phyloP scores from a whole-genome alignment of 2,329 filamentous ascomycete genomes.

The Aspergillus carbonarius region DNA sequence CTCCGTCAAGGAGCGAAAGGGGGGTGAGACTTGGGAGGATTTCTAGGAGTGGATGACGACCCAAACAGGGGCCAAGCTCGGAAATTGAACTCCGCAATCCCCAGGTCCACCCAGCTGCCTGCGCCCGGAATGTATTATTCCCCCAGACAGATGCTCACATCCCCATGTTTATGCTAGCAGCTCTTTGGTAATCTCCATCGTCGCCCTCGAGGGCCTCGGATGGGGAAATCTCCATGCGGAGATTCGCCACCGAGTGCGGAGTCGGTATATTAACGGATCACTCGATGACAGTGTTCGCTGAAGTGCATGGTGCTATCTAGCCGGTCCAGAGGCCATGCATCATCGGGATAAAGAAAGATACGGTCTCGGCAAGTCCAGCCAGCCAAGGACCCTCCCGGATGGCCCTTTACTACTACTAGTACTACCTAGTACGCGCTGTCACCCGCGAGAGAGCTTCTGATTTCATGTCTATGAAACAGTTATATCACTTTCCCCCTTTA shows the following conservation, averaged over 20 bases:
- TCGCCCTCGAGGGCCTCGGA: background rate
- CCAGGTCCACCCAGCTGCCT: slow-evolving; percentile 13
- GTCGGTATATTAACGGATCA: background rate
- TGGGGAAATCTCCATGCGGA: slow-evolving; percentile 1
- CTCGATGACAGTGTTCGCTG: background rate
- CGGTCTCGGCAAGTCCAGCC: slow-evolving; percentile 11
- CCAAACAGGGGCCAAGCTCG: slow-evolving; percentile 7
- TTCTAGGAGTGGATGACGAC: too few species aligned
- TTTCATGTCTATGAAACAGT: too few species aligned
- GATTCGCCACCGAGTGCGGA: background rate
- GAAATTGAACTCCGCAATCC: slow-evolving; percentile 22
- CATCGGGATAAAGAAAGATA: slow-evolving; percentile 17
- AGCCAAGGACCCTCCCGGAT: slow-evolving; percentile 1
- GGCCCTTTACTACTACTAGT: too few species aligned
- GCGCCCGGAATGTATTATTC: slow-evolving; percentile 9
- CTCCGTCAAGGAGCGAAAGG: background rate
- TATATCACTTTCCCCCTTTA: too few species aligned
- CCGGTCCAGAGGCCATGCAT: background rate
- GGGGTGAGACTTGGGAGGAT: background rate
- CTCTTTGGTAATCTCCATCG: background rate
- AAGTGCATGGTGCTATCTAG: background rate
- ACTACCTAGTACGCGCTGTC: too few species aligned
- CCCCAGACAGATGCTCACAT: slow-evolving; percentile 3
- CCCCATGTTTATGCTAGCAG: background rate
- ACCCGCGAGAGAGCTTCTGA: too few species aligned